Evolutionary conservation across 345 rosid genomes (phyloP), one percentile per base, ranked within the genome.

Genomic region (Salix viminalis): DNA sequence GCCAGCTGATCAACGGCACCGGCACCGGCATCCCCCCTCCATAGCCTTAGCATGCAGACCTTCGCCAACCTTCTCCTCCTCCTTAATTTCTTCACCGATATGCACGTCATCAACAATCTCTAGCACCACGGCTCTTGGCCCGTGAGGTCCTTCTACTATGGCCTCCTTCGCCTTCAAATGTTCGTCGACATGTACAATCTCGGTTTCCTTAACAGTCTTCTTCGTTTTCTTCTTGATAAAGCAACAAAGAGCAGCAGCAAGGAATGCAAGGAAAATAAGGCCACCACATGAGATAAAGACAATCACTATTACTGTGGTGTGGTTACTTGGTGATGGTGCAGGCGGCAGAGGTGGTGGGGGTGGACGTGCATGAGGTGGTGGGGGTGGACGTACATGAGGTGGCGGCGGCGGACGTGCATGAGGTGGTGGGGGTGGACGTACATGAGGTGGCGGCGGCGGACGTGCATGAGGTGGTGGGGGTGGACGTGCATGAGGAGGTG

Each of bases 261-360:
- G 83, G 68, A 80, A 84, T 44, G 84, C 86, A 2, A 90, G 76
- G 77, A 90, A 74, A 76, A 88, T 67, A 76, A 90, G 44, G n/a
- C 89, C 88, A 1, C 94, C 93, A 4, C 85, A 79, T 23, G 92
- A 89, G 65, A 87, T 87, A 75, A 88, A 86, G 68, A 91, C 87
- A 16, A 91, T 68, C 21, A 91, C 83, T 52, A 89, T 83, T 34
- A 88, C 75, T 3, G 89, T 85, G 39, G 88, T 81, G 76, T 86
- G 79, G 64, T 83, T 72, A 74, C 80, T 82, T 37, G 91, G 90
- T 56, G 91, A 79, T 76, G 86, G 82, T 16, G 85, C 32, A 18
- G 83, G 83, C 48, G 80, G 77, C 0, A 74, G 82, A 0, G 87
- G 78, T 0, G 83, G 80, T 2, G 46, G 46, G 13, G 76, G 76